Conservation (phyloP, 768 basidiomycete genomes). For the Tephrocybe rancida region DNA sequence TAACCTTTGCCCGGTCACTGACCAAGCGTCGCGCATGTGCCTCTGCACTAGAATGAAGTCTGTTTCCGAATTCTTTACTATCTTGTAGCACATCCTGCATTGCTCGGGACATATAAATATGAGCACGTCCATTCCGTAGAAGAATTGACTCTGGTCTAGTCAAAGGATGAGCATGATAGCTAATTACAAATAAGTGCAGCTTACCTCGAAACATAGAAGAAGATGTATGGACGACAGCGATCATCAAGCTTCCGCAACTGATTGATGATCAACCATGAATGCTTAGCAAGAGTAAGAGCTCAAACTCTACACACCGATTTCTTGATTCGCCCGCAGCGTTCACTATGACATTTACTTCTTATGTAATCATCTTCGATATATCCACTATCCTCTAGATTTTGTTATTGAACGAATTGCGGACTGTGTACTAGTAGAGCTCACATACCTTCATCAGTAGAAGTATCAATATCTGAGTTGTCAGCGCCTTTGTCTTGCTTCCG, state of each 20-base stretch:
- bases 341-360: neutral
- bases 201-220: neutral
- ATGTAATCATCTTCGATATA: neutral
- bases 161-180: neutral
- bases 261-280: neutral
- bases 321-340: neutral
- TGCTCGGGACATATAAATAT: neutral
- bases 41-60: neutral
- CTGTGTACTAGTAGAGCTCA: too few species aligned
- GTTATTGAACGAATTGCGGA: too few species aligned
- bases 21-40: neutral
- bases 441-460: too few species aligned
- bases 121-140: neutral
- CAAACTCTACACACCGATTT: neutral
- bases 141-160: neutral
- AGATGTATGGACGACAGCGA: neutral
- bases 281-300: neutral
- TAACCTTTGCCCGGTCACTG: neutral
- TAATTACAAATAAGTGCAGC: neutral
- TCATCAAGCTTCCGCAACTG: neutral
- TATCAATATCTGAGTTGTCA: too few species aligned
- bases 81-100: neutral
- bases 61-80: neutral
- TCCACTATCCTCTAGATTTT: neutral
- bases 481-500: too few species aligned